Evolutionary conservation across 2,329 filamentous ascomycete genomes (phyloP).

Genomic region (Pseudocercospora pini-densiflorae): DNA sequence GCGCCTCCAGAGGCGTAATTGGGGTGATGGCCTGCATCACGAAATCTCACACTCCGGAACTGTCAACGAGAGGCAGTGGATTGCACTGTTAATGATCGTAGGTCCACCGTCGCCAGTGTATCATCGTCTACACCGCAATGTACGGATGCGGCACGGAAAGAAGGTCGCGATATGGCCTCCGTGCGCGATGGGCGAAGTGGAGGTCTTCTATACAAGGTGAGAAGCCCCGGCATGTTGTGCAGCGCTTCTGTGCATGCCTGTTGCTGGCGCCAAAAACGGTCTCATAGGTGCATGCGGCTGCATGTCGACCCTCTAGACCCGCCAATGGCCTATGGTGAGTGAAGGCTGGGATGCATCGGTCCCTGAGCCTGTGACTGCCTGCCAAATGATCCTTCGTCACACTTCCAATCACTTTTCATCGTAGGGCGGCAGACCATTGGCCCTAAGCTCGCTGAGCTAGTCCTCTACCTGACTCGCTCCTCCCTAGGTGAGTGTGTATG

Average conservation of each 20-base stretch:
- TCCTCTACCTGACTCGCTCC: conserved; percentile 12
- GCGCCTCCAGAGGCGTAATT: conserved; percentile 48
- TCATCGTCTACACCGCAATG: conserved; percentile 30
- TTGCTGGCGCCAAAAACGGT: conserved; percentile 34
- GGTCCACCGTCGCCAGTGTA: conserved; percentile 27
- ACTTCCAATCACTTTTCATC: conserved; percentile 9
- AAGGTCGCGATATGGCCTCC: conserved; percentile 45
- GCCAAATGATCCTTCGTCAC: conserved; percentile 28
- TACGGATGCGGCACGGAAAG: conserved; percentile 35
- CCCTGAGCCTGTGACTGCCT: conserved; percentile 22
- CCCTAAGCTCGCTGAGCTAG: conserved; percentile 12
- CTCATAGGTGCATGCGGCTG: conserved; percentile 22
- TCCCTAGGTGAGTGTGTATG: conserved; percentile 10
- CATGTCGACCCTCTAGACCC: conserved; percentile 14
- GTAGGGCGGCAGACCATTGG: conserved; percentile 25
- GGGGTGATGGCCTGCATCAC: conserved; percentile 52
- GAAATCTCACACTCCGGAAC: conserved; percentile 10
- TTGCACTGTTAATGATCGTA: conserved; percentile 16
- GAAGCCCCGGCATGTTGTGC: conserved; percentile 38
- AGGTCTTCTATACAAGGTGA: conserved; percentile 48
- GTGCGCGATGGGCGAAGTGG: conserved; percentile 48
- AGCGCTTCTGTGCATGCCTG: conserved; percentile 29
- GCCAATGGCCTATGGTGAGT: conserved; percentile 22
- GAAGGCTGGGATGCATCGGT: conserved; percentile 14
- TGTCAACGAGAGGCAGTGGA: neutral